These are phyloP conservation scores for Oldenlandia corymbosa DNA, from an alignment of 257 asterid genomes.

Conservation along the genomic window DNA sequence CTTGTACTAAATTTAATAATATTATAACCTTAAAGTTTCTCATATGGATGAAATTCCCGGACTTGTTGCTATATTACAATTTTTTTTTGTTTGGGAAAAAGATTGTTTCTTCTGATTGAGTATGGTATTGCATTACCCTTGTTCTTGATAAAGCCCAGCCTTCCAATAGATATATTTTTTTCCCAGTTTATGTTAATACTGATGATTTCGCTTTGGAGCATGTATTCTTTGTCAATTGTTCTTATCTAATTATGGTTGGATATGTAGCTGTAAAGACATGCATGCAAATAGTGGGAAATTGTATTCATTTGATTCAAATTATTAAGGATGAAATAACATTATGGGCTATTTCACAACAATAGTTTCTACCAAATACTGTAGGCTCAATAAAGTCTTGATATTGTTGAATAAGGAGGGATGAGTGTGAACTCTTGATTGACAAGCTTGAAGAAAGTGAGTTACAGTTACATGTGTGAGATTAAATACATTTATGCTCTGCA, in stretches of 20 bases:
- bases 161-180: neutral
- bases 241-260: too few relatives aligned
- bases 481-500: too few relatives aligned
- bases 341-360: neutral
- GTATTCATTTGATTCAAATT: neutral
- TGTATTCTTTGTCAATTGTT: neutral
- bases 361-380: too few relatives aligned
- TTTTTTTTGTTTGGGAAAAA: constrained; percentile 1
- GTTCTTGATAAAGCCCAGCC: neutral
- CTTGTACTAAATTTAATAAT: neutral
- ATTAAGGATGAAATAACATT: neutral
- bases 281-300: neutral
- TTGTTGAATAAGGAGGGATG: constrained; percentile 2
- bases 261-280: neutral
- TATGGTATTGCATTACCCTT: neutral
- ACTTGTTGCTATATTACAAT: neutral
- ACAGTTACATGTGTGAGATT: too few relatives aligned
- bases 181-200: neutral
- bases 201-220: neutral
- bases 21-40: neutral
- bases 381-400: constrained; percentile 2
- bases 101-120: constrained; percentile 2
- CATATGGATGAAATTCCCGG: neutral
- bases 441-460: too few relatives aligned
- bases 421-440: too few relatives aligned